phyloP scores from a whole-genome alignment of 441 rosid genomes.

The Syzygium malaccense region DNA sequence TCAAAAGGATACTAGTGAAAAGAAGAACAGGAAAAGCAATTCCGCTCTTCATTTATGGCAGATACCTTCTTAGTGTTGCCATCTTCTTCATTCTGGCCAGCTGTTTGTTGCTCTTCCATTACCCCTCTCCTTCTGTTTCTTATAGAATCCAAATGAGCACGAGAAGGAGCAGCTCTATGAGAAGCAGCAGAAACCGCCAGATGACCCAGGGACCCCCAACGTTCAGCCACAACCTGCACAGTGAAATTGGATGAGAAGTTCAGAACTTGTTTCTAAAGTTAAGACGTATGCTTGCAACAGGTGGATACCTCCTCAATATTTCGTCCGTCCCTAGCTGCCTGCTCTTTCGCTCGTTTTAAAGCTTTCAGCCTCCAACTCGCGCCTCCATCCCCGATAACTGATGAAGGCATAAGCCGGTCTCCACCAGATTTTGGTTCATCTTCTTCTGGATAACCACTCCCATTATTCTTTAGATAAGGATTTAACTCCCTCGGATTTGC shows the following conservation, averaged over 20 bases:
- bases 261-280: neutral
- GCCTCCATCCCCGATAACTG: conserved; percentile 89
- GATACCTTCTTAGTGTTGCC: conserved; percentile 43
- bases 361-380: conserved; percentile 95
- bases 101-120: conserved; percentile 20
- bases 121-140: conserved; percentile 45
- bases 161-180: conserved; percentile 65
- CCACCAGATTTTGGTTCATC: conserved; percentile 32
- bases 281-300: neutral
- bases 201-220: conserved; percentile 76
- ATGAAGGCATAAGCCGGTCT: conserved; percentile 36
- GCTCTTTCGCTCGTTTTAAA: conserved; percentile 80
- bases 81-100: conserved; percentile 23
- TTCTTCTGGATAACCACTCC: conserved; percentile 73
- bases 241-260: conserved; percentile 1
- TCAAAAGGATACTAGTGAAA: neutral
- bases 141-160: conserved; percentile 81
- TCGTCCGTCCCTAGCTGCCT: conserved; percentile 81
- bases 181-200: conserved; percentile 65
- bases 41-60: neutral
- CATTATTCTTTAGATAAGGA: conserved; percentile 68
- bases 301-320: conserved; percentile 44
- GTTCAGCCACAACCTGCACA: conserved; percentile 68
- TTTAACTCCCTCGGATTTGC: conserved; percentile 74
- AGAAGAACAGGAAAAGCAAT: neutral